Evolutionary conservation across 1,284 basidiomycete genomes (phyloP), one percentile per base, ranked within the genome.

Genomic region (Ganoderma multipileum): DNA sequence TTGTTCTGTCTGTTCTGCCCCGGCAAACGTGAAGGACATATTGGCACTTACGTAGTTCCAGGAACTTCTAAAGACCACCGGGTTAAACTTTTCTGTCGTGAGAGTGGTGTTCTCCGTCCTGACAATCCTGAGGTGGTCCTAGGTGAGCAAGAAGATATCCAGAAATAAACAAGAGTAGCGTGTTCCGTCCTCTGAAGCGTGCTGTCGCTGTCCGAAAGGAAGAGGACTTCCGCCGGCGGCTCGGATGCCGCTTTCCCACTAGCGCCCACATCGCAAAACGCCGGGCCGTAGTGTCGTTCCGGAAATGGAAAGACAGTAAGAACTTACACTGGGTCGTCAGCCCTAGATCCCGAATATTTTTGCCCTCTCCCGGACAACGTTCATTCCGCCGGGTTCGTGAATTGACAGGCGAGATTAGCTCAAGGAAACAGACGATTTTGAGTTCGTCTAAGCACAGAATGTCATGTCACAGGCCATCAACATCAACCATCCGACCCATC

Each of bases 281-380:
- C 57, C 58, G 58, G 9, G 36, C 23, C 4, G 28, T 47, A 42
- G 68, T 66, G 66, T 39, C 14, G 4, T 14, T 28, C 71, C 47
- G 2, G 16, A 68, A 44, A 20, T 44, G 69, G 71, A 63, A 72
- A 33, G 33, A 33, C 8, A 55, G 33, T 68, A 70, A 67, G 71
- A 69, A 69, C 54, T 18, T 61, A 33, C 8, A 33, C 8, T 33
- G 8, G 33, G 33, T 63, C 23, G 18, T 38, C 12, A 8, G 55
- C 30, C 20, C 55, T 18, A 20, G 28, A 4, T 18, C 8, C 16
- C 33, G 55, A 3, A 3, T 8, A 16, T 30, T 57, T 57, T 3
- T 57, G 20, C 30, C 11, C 11, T 30, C 30, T 16, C 5, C 28
- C 28, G 26, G 26, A 5, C 23, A 3, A 11, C 47, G 47, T 23